A percentile compares a stretch with the other conserved stretches of the same genome.
Evolutionary conservation across 148 eudicot genomes (phyloP).

Genomic region (Mesembryanthemum crystallinum): DNA sequence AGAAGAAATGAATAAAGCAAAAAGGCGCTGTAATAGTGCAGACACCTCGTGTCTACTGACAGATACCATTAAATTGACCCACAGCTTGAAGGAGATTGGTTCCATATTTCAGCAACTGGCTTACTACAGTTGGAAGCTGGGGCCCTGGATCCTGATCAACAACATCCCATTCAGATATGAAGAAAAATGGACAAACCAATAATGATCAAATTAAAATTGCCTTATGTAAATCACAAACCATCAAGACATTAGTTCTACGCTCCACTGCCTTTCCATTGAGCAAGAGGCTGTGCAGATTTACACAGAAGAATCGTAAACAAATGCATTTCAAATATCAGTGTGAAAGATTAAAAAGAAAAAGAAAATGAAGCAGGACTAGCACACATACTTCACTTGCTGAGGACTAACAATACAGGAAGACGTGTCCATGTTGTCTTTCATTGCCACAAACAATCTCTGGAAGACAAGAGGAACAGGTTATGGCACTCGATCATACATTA

Average conservation of each 20-base stretch:
- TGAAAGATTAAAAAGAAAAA: neutral
- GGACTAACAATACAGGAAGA: constrained; percentile 76
- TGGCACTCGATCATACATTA: neutral
- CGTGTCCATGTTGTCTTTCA: constrained; percentile 67
- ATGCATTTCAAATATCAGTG: neutral
- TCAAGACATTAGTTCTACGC: constrained; percentile 39
- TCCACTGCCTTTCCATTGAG: constrained; percentile 80
- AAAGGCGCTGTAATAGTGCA: constrained; percentile 9
- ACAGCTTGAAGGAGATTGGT: constrained; percentile 82
- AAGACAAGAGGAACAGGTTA: constrained; percentile 20
- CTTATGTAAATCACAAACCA: constrained; percentile 44
- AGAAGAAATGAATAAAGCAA: constrained; percentile 4
- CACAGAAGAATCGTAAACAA: constrained; percentile 11
- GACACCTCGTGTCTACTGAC: neutral
- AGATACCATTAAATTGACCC: constrained; percentile 70
- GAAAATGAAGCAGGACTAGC: constrained; percentile 3
- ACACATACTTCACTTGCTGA: constrained; percentile 61
- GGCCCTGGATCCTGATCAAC: constrained; percentile 61
- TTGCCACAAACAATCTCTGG: constrained; percentile 70
- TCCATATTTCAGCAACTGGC: constrained; percentile 61
- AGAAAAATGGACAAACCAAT: neutral
- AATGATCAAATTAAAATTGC: neutral
- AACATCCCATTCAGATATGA: constrained; percentile 9
- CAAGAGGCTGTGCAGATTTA: constrained; percentile 56
- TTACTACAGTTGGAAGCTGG: constrained; percentile 64